Conservation (phyloP, 305 asterid genomes). For the Fraxinus albicans region DNA sequence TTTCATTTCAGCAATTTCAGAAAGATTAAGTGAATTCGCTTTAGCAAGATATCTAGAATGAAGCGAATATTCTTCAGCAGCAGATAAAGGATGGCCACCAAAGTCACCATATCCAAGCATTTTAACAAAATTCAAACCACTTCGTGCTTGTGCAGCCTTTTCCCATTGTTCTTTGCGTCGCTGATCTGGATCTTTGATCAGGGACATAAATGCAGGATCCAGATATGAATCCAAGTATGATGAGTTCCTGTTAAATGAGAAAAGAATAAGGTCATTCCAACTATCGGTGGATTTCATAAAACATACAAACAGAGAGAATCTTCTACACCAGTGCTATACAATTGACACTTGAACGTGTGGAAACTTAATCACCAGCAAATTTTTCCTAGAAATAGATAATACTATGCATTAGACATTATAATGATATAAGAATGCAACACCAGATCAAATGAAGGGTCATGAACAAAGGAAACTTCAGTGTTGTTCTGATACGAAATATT, state of each 20-base stretch:
- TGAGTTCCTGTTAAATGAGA: constrained; percentile 51
- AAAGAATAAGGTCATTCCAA: constrained; percentile 11
- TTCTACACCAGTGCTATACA: constrained; percentile 4
- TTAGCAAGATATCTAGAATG: constrained; percentile 95
- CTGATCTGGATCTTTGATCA: constrained; percentile 97
- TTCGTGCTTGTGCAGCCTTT: constrained; percentile 80
- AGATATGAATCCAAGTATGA: constrained; percentile 80
- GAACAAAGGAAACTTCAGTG: neutral
- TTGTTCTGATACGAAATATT: neutral
- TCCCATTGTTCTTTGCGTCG: constrained; percentile 93
- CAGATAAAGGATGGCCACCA: constrained; percentile 85
- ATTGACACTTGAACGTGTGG: constrained; percentile 10
- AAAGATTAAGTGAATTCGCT: constrained; percentile 90
- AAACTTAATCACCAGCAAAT: neutral
- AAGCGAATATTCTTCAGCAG: constrained; percentile 96
- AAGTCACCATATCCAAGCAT: constrained; percentile 95
- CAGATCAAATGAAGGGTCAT: constrained; percentile 12
- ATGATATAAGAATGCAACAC: neutral
- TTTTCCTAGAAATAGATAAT: neutral
- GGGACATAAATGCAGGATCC: constrained; percentile 98
- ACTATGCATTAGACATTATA: neutral
- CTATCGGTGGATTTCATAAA: neutral
- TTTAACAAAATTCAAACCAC: constrained; percentile 67
- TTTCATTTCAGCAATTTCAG: constrained; percentile 96
- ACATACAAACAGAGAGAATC: constrained; percentile 6